These are phyloP conservation scores for Cyclotella baltica DNA, from an alignment of 108 stramenopile species.

Conservation along the genomic window DNA sequence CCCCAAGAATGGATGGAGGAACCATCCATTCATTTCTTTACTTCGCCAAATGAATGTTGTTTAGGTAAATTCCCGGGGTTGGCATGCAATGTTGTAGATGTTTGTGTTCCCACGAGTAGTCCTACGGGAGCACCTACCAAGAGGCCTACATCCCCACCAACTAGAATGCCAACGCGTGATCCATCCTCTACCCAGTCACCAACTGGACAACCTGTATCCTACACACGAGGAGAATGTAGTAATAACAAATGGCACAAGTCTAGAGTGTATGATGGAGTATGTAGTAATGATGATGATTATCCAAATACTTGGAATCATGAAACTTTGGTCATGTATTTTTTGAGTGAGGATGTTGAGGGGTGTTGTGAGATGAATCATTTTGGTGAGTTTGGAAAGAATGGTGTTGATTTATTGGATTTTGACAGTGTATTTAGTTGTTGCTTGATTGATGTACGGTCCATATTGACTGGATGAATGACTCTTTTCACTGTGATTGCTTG, in stretches of 20 bases:
- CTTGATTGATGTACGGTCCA: no score
- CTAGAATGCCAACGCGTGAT: not conserved
- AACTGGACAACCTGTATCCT: not conserved
- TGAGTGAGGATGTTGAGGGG: not conserved
- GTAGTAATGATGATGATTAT: conserved; percentile 15
- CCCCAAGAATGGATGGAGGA: conserved; percentile 5
- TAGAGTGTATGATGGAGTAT: not conserved
- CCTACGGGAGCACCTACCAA: not conserved
- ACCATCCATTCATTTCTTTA: not conserved
- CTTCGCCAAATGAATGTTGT: not conserved
- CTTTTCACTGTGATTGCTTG: not conserved
- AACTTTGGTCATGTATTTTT: conserved; percentile 1
- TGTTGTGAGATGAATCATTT: conserved; percentile 14
- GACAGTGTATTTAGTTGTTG: not conserved
- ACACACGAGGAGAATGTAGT: conserved; percentile 1
- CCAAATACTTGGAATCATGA: conserved; percentile 16
- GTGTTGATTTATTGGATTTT: not conserved
- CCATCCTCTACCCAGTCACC: not conserved
- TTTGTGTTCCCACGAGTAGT: not conserved
- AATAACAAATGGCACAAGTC: not conserved
- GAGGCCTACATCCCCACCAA: not conserved
- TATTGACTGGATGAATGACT: not conserved
- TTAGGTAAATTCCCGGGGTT: conserved; percentile 3
- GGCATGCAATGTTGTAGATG: not conserved
- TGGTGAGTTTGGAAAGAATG: not conserved